Evolutionary conservation across 768 basidiomycete genomes (phyloP).

Genomic region (Mycena filopes): DNA sequence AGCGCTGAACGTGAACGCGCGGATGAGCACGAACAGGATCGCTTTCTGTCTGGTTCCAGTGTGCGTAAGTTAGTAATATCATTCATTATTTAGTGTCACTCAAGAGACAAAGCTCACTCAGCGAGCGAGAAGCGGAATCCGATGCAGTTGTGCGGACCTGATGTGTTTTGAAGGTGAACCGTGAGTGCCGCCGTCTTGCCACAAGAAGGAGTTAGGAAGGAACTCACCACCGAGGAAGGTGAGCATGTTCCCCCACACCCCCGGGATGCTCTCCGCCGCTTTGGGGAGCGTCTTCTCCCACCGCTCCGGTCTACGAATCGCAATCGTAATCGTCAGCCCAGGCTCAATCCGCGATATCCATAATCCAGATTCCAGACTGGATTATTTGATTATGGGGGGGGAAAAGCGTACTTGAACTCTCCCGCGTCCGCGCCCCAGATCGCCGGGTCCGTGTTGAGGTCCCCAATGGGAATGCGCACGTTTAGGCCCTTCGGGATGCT

Average conservation of each 20-base stretch:
- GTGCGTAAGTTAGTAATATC: too few relatives aligned
- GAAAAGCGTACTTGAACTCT: constrained; percentile 43
- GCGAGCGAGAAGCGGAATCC: constrained; percentile 42
- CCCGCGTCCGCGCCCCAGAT: constrained; percentile 43
- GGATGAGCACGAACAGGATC: constrained; percentile 45
- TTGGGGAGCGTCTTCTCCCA: constrained; percentile 55
- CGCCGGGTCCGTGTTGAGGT: constrained; percentile 35
- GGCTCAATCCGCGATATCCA: too few relatives aligned
- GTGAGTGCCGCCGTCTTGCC: too few relatives aligned
- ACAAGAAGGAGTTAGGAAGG: too few relatives aligned
- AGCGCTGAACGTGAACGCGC: constrained; percentile 45
- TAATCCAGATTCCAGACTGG: too few relatives aligned
- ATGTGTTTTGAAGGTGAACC: too few relatives aligned
- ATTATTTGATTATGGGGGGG: neutral
- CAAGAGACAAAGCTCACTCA: constrained; percentile 49
- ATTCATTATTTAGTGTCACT: too few relatives aligned
- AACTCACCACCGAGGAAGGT: constrained; percentile 31
- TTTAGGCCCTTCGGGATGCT: constrained; percentile 38
- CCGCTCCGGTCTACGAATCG: constrained; percentile 54
- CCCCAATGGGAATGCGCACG: constrained; percentile 43
- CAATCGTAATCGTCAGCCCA: neutral
- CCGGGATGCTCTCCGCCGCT: constrained; percentile 44
- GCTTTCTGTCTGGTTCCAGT: constrained; percentile 39
- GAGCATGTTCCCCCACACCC: constrained; percentile 52
- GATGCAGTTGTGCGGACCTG: constrained; percentile 52